phyloP scores from a whole-genome alignment of 1,139 yeast species.

The Sugiyamaella castrensis region DNA sequence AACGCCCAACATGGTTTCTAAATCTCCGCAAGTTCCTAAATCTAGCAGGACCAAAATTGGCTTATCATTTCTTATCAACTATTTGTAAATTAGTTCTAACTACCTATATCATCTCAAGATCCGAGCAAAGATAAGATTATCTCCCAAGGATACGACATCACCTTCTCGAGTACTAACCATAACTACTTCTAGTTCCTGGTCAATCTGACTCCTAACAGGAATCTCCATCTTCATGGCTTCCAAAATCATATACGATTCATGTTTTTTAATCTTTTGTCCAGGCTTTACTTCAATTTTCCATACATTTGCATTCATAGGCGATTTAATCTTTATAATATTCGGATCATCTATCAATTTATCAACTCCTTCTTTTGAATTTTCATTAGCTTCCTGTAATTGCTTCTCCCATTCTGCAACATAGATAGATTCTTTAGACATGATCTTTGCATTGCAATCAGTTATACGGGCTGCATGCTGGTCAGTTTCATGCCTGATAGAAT shows the following conservation, averaged over 20 bases:
- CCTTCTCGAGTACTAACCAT: constrained; percentile 3
- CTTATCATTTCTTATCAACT: no score
- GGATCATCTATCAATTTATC: constrained; percentile 1
- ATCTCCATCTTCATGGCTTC: constrained; percentile 48
- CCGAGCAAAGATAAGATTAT: constrained; percentile 1
- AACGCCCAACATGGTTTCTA: no score
- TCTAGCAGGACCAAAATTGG: no score
- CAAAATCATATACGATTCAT: constrained; percentile 36
- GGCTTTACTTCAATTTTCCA: constrained; percentile 17
- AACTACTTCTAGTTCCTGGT: constrained; percentile 10
- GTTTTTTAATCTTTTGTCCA: constrained; percentile 33
- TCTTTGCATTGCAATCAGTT: constrained; percentile 79
- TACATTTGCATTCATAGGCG: constrained; percentile 7
- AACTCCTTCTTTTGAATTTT: background rate
- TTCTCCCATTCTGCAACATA: constrained; percentile 3
- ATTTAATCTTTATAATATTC: background rate
- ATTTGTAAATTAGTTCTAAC: no score
- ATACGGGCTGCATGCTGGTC: constrained; percentile 63
- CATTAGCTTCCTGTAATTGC: background rate
- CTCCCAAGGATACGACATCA: background rate
- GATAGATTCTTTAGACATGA: constrained; percentile 33
- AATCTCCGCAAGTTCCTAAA: no score
- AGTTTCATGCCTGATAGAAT: constrained; percentile 65
- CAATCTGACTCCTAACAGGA: constrained; percentile 29
- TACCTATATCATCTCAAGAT: no score